These are phyloP conservation scores for Apiospora marii DNA, from an alignment of 2,329 filamentous ascomycete genomes.

Conservation along the genomic window DNA sequence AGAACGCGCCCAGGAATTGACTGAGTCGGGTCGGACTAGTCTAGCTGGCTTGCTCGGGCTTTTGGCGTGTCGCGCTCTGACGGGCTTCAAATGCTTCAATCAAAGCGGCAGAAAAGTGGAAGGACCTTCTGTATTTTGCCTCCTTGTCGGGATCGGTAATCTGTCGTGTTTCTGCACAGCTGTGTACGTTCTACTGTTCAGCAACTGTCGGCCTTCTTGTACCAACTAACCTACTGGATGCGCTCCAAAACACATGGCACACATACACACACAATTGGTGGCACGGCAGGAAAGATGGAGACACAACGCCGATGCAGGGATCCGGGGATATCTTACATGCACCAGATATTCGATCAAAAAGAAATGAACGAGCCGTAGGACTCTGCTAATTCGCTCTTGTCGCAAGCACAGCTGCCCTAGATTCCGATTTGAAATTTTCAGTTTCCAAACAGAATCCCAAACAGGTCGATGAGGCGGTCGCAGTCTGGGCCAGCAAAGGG, in stretches of 20 bases:
- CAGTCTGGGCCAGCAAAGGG: constrained; percentile 4
- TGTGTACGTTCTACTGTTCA: constrained; percentile 12
- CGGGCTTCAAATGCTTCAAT: constrained; percentile 6
- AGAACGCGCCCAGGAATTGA: constrained; percentile 13
- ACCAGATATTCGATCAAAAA: constrained; percentile 8
- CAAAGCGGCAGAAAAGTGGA: neutral
- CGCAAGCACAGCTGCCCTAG: constrained; percentile 14
- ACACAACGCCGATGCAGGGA: constrained; percentile 9
- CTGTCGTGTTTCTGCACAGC: constrained; percentile 3
- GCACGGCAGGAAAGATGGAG: constrained; percentile 16
- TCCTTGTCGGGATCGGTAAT: neutral
- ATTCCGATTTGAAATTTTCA: neutral
- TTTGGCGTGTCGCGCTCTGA: constrained; percentile 13
- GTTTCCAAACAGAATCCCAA: neutral
- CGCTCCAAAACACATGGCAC: neutral
- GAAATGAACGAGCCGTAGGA: constrained; percentile 4
- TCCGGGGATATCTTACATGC: constrained; percentile 14
- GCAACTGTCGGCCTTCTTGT: neutral
- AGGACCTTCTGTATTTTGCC: neutral
- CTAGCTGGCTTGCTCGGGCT: constrained; percentile 8
- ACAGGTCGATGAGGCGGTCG: neutral
- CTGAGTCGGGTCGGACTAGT: neutral
- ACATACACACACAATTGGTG: constrained; percentile 5
- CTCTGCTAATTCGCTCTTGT: constrained; percentile 3
- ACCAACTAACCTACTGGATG: neutral